Base-by-base conservation (phyloP, 1,284 basidiomycete genomes). In the Naganishia liquefaciens region DNA sequence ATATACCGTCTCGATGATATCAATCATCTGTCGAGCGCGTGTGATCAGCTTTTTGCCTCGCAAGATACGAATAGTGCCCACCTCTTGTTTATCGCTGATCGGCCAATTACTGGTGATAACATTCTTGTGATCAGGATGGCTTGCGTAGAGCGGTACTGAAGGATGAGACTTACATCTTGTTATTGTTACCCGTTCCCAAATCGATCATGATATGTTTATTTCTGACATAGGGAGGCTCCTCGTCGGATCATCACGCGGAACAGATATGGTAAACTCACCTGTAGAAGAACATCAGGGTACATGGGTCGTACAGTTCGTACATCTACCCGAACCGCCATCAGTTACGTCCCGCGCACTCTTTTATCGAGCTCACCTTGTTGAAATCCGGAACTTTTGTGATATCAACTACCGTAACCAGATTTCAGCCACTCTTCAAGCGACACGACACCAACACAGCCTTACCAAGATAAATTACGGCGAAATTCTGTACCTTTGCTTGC, bases 191-290 rank as follows among this genome's bases (percentile, higher is more conserved):
- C 55, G 95, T 99, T 17, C 95, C 94, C 71, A 97, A 81, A 86
- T 98, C 95, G 75, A 99, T 97, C 95, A 99, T 98, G 80, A 99
- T 99, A 76, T 99, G 95, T 78, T 99, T 96, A 81, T 97, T 97
- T 46, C 93, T 93, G 74, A 21, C 54, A 61, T 23, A 13, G 23
- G 33, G 28, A 13, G 11, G 42, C 21, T 30, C 47, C 50, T 37
- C 4, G 30, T 30, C 23, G 50, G 54, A 28, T 43, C 39, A 43
- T 54, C 54, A 30, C 33, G 7, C 10, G 46, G 42, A n/a, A 28
- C 25, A 53, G 15, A 43, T 23, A 30, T 30, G 52, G 43, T 49
- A 53, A 27, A 1, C 86, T 64, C 70, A 93, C 90, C 92, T 86
- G 80, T 95, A 95, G 81, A 95, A 95, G 84, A 95, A 95, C 93